Base-by-base conservation (phyloP, 2,329 filamentous ascomycete genomes). In the Canariomyces notabilis region DNA sequence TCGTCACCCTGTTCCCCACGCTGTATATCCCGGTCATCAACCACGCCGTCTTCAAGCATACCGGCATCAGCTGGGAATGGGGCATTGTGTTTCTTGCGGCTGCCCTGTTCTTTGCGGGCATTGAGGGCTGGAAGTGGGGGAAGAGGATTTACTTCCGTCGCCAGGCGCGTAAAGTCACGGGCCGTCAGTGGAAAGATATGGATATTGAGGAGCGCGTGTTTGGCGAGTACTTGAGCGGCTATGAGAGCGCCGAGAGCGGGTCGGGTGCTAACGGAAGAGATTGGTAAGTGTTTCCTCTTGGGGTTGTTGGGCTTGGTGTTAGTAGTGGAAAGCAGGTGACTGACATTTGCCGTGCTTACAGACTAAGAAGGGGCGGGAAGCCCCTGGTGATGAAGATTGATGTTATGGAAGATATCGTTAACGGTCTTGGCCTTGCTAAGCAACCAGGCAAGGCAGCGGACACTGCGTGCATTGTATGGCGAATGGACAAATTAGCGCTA, bases 21-120 rank as follows among this genome's bases (percentile, higher is more conserved):
- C 67, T 84, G 15, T 88, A 89, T 59, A 79, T 87, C 35, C 84
- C 85, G 0, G 73, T 77, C 16, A 71, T 88, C 56, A 85, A 86
- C 60, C 72, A 70, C 0, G 66, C 68, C 2, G 83, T 87, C 2
- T 88, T 87, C 67, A 83, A 85, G 65, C 84, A 88, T 61, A 72
- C 72, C 32, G 78, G 75, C 1, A 82, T 88, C 48, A 72, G 67
- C 5, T 87, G 83, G 82, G 83, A 88, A 59, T 89, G 83, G 85
- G 82, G 75, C 1, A 72, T 88, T 5, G 83, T 88, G 1, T 72
- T 87, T 21, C 73, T 81, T 14, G 70, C 77, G 22, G 72, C 78
- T 12, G 76, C 70, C n/a, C 69, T 83, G 1, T 63, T 76, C 4
- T 62, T 77, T 12, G 65, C 64, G 0, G 75, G 85, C 4, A 71